Evolutionary conservation across 805 yeast genomes (phyloP), one percentile per base, ranked within the genome.

Genomic region (Wickerhamiella musiphila): DNA sequence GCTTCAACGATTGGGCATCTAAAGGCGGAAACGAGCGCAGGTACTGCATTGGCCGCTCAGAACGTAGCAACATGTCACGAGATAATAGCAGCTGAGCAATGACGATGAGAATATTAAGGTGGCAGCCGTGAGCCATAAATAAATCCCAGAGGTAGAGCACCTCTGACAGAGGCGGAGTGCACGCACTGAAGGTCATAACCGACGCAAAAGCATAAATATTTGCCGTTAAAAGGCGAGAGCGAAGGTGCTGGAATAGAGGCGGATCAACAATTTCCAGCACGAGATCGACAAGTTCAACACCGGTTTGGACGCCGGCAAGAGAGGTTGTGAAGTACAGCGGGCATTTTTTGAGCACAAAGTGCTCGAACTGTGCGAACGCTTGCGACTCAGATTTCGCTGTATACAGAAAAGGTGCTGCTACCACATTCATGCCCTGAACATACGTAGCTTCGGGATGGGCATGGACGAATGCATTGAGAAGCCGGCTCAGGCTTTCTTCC

Each of bases 351-450:
- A 66, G 64, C 29, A 83, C 54, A 25, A 83, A 53, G 15, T 66
- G 63, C 32, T 72, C 71, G 42, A 81, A 70, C 22, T 84, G 38
- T 8, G 77, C 68, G 49, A 72, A 82, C 2, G 93, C 90, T 54
- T 82, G 81, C 0, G 93, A 83, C 49, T 83, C 95, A 22, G 82
- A 69, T 26, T 73, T 71, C 43, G 77, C 65, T 1, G 77, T 64
- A 48, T 69, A 83, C 12, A 82, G 65, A 34, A 83, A 67, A 1
- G 94, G 94, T 0, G 93, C 94, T 16, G 77, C 65, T 15, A 83
- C 52, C 0, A 83, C 82, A 49, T 83, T 83, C 76, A 84, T 70
- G 2, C 94, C 94, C 49, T 83, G 94, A n/a, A 83, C 94, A 28
- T 48, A 46, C 23, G 40, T 27, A 19, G 34, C 17, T 4, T 35